These are phyloP conservation scores for Aspergillus chevalieri DNA, from an alignment of 2,329 filamentous ascomycete species.

Conservation along the genomic window DNA sequence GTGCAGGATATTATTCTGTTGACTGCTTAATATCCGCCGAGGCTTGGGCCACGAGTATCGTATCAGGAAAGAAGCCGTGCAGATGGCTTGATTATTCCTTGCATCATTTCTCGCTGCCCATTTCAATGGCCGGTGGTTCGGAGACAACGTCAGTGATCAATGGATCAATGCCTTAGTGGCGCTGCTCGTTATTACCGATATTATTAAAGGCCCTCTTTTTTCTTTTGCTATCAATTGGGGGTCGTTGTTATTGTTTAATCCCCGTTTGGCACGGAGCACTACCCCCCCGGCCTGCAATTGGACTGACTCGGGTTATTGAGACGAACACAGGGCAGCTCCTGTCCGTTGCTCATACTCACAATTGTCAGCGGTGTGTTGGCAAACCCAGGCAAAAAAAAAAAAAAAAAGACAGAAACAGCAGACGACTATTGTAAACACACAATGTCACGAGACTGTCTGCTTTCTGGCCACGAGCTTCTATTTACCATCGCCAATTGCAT, in stretches of 20 bases:
- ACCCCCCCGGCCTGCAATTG: neutral
- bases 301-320: neutral
- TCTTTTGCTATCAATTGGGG: neutral
- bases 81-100: constrained; percentile 4
- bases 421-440: constrained; percentile 23
- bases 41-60: constrained; percentile 8
- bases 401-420: constrained; percentile 10
- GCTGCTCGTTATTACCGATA: neutral
- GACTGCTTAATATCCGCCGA: neutral
- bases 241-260: constrained; percentile 4
- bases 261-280: neutral
- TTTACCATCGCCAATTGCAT: constrained; percentile 9
- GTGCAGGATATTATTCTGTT: neutral
- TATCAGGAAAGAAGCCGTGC: constrained; percentile 9
- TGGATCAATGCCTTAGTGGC: neutral
- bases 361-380: constrained; percentile 18
- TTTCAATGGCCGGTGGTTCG: constrained; percentile 1
- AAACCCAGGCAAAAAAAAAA: neutral
- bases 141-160: neutral
- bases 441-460: constrained; percentile 25
- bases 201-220: neutral
- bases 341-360: neutral
- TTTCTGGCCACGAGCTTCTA: constrained; percentile 17
- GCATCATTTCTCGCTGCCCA: neutral
- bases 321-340: neutral